Evolutionary conservation across 768 basidiomycete species (phyloP), one percentile per base, ranked within the genome.

Genomic region (Auriscalpium microsporum): DNA sequence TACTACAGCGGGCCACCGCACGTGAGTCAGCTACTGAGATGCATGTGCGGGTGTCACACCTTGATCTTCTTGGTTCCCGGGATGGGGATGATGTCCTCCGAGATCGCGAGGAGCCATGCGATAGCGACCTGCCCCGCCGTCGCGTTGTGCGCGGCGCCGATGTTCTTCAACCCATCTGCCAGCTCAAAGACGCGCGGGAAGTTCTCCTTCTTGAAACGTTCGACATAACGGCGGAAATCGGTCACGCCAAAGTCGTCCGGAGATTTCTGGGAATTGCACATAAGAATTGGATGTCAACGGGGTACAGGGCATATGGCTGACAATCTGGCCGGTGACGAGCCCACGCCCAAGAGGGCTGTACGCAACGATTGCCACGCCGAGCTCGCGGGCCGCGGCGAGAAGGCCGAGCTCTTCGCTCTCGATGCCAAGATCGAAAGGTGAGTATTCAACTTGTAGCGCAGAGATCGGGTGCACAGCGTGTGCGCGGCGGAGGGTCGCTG

Each of bases 51-150:
- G 16, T 10, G 10, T 17, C 54, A 45, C 21, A 71, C 71, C 61
- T 68, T 70, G 56, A 74, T 59, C 36, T 66, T 70, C 53, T 68
- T 74, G 2, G 77, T 77, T 2, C 76, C 78, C 2, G 78, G 77
- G 57, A 78, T 77, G 33, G 75, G 67, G 56, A 79, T 73, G 53
- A 80, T 65, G 52, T 77, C 73, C 4, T 13, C 10, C 2, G 76
- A 75, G 63, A 78, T 75, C 10, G 73, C 71, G 10, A 79, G 67
- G 9, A 78, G 65, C 76, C 75, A 80, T 0, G 79, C 78, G 14
- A 82, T 69, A 1, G 73, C 61, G 35, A 78, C 66, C 63, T 81
- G 79, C 2, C 75, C 74, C 3, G 73, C 63, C 8, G 78, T 76
- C 9, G 69, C 74, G 40, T 68, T 58, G 55, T 77, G 67, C 48